Conservation (phyloP, 2,329 filamentous ascomycete species). For the Sporothrix protearum region DNA sequence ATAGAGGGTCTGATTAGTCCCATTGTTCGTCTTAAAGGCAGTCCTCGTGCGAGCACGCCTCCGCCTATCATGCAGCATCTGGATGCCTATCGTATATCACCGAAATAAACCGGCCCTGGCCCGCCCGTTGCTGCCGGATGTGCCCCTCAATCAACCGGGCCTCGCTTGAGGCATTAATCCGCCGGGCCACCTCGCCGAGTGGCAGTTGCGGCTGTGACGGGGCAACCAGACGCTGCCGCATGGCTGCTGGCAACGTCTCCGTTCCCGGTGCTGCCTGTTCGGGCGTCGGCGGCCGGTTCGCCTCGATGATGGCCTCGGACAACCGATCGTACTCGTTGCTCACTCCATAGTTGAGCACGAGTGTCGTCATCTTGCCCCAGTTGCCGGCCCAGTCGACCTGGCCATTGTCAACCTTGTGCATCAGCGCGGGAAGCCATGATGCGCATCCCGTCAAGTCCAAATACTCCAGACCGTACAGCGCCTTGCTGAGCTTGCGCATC, state of each 20-base stretch:
- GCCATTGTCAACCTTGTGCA: slow-evolving; percentile 42
- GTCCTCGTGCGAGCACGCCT: neutral
- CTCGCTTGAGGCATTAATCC: slow-evolving; percentile 21
- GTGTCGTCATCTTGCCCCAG: slow-evolving; percentile 30
- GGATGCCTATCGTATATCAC: slow-evolving; percentile 23
- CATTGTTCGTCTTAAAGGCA: neutral
- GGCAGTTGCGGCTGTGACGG: neutral
- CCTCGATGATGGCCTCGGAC: neutral
- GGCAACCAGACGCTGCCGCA: neutral
- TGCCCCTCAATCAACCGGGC: slow-evolving; percentile 27
- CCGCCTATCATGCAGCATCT: neutral
- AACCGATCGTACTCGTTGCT: slow-evolving; percentile 13
- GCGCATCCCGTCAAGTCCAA: slow-evolving; percentile 59
- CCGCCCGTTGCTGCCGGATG: slow-evolving; percentile 27
- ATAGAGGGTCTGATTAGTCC: neutral
- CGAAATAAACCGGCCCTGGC: slow-evolving; percentile 29
- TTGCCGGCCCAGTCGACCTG: slow-evolving; percentile 50
- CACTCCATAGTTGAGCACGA: slow-evolving; percentile 26
- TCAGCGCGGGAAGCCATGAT: slow-evolving; percentile 52
- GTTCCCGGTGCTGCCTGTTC: neutral
- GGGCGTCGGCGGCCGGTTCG: neutral
- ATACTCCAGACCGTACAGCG: slow-evolving; percentile 57
- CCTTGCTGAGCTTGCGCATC: slow-evolving; percentile 52
- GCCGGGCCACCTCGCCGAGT: slow-evolving; percentile 19
- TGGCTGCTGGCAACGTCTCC: neutral